Conservation (phyloP, 768 basidiomycete species). For the Paxillus involutus region DNA sequence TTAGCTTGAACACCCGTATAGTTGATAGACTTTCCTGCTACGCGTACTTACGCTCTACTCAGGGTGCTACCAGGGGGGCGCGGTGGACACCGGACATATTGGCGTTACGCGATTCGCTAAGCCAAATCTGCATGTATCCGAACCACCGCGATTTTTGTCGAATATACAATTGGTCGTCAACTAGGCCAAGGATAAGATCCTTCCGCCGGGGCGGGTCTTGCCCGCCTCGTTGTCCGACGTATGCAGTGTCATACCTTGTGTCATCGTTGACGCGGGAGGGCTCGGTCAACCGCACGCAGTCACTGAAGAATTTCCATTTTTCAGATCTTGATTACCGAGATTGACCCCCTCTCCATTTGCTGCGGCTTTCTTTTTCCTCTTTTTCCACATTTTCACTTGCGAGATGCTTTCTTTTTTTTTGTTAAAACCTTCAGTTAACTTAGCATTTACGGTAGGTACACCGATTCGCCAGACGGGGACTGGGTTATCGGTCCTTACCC, state of each 20-base stretch:
- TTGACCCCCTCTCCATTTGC: neutral
- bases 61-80: too few relatives aligned
- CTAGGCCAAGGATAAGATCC: conserved; percentile 13
- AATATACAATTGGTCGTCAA: neutral
- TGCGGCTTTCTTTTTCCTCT: neutral
- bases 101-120: neutral
- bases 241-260: neutral
- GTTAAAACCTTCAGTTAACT: neutral
- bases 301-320: neutral
- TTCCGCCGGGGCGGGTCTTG: conserved; percentile 12
- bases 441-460: conserved; percentile 61
- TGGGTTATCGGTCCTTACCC: conserved; percentile 86
- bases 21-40: too few relatives aligned
- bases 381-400: neutral
- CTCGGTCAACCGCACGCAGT: too few relatives aligned
- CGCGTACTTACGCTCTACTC: too few relatives aligned
- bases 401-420: neutral
- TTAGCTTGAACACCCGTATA: too few relatives aligned
- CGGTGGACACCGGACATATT: too few relatives aligned
- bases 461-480: conserved; percentile 81
- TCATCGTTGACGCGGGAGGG: neutral
- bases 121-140: too few relatives aligned
- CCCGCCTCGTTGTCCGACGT: neutral
- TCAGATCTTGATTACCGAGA: too few relatives aligned
- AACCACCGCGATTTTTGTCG: neutral